Percentiles rank a stretch among this genome's conserved stretches.
phyloP scores from a whole-genome alignment of 768 basidiomycete genomes.

The Sporobolomyces phaffii region DNA sequence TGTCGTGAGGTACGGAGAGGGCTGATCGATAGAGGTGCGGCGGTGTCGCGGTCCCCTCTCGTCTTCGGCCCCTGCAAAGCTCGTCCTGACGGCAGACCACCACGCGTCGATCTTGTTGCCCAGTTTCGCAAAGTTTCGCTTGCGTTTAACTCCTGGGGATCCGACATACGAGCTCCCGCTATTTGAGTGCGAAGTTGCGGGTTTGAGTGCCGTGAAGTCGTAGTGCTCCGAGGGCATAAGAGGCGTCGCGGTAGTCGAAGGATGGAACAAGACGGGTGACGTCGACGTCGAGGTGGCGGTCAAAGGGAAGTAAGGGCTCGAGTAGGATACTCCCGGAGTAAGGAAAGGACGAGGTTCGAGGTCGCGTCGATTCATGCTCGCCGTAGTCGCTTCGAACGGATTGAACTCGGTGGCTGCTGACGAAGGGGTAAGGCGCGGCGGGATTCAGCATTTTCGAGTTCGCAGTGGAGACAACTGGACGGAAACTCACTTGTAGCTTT shows the following conservation, averaged over 20 bases:
- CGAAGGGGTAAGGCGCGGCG: too few species aligned
- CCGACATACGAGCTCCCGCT: constrained; percentile 9
- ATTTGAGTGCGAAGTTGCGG: background rate
- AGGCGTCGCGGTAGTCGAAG: constrained; percentile 27
- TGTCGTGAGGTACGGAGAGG: background rate
- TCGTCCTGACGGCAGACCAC: constrained; percentile 42
- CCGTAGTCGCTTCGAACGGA: constrained; percentile 32
- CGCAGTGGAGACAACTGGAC: too few species aligned
- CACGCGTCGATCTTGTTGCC: constrained; percentile 43
- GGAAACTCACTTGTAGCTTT: constrained; percentile 32
- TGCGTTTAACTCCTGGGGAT: constrained; percentile 31
- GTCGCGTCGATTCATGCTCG: background rate
- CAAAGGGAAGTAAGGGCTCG: constrained; percentile 23
- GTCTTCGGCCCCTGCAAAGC: constrained; percentile 30
- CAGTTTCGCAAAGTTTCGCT: constrained; percentile 36
- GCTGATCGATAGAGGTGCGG: constrained; percentile 25
- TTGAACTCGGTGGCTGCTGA: constrained; percentile 26
- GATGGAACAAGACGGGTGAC: constrained; percentile 15
- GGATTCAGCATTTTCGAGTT: too few species aligned
- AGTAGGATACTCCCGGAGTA: constrained; percentile 17
- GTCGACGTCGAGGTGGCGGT: background rate
- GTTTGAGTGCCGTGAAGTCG: constrained; percentile 11
- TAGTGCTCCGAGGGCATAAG: constrained; percentile 10
- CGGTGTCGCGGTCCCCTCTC: constrained; percentile 18
- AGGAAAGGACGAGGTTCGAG: constrained; percentile 26